Conservation (phyloP, 805 yeast species). For the Scheffersomyces ergatensis region DNA sequence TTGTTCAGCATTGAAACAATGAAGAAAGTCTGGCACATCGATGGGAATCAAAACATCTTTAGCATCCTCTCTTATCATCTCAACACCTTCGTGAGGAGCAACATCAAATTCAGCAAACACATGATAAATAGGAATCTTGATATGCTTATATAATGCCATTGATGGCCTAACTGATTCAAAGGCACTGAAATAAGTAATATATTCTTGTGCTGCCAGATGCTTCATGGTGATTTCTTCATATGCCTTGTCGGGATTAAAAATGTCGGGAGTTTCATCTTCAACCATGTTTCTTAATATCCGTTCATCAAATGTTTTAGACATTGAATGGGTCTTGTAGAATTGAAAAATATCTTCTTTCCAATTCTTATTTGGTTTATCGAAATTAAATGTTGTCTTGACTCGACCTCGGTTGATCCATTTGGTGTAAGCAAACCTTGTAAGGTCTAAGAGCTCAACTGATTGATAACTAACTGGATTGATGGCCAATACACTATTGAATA, state of each 20-base stretch:
- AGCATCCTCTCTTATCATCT: not conserved
- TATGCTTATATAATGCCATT: slow-evolving; percentile 4
- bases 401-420: slow-evolving; percentile 8
- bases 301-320: slow-evolving; percentile 12
- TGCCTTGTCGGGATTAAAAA: slow-evolving; percentile 2
- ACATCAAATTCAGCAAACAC: slow-evolving; percentile 11
- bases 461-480: slow-evolving; percentile 61
- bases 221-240: slow-evolving; percentile 10
- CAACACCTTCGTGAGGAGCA: not conserved
- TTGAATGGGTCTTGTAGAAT: slow-evolving; percentile 11
- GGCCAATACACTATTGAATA: slow-evolving; percentile 51
- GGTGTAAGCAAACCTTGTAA: slow-evolving; percentile 1
- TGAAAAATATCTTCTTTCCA: slow-evolving; percentile 11
- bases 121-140: slow-evolving; percentile 11
- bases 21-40: slow-evolving; percentile 9
- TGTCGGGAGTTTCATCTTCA: slow-evolving; percentile 12
- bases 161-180: slow-evolving; percentile 2
- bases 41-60: slow-evolving; percentile 5
- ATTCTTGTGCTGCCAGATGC: slow-evolving; percentile 10
- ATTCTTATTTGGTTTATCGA: slow-evolving; percentile 3
- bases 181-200: slow-evolving; percentile 6
- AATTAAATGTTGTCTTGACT: slow-evolving; percentile 8
- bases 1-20: slow-evolving; percentile 12
- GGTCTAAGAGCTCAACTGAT: slow-evolving; percentile 7
- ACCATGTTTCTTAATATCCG: slow-evolving; percentile 13